Base-by-base conservation (phyloP, 2,329 filamentous ascomycete species). In the Cladosporium sp. region DNA sequence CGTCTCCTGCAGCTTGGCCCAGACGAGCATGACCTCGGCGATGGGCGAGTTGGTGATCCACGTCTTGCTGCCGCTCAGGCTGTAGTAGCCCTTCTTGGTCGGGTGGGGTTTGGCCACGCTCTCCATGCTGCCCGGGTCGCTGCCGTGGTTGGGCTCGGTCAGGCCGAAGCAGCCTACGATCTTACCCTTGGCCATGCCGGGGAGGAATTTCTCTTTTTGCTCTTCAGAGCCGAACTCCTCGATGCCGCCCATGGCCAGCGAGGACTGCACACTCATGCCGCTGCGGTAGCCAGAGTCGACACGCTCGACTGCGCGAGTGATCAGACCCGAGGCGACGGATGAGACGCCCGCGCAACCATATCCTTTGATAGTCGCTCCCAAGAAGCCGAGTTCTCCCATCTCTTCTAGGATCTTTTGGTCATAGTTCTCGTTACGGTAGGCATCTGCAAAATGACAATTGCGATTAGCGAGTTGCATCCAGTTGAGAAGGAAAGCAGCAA, bases 31-130 rank as follows among this genome's bases (percentile, higher is more conserved):
- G 2, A 95, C 78, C 61, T 95, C 89, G 1, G 89, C 82, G 61
- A 96, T 95, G 3, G 90, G 90, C 7, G 88, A 92, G 70, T 96
- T 96, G 12, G 90, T 96, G 67, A 96, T 96, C 90, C 90, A 96
- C 0, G 91, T 96, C 77, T 96, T 96, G 43, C 87, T 75, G 1
- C 90, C 90, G 40, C 84, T 89, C 30, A 96, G 72, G 38, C 84
- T 80, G 61, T 85, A 87, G 68, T 89, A 89, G 1, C 89, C 90
- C 64, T 88, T 85, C 75, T 91, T 91, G 7, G 82, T 84, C 5
- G 89, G 88, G 66, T 96, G 89, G 43, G 85, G 84, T 66, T 84
- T 89, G n/a, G 90, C 91, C 8, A 80, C 78, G 5, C 86, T 89
- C 76, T 96, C 90, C 89, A 96, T 92, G 30, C 86, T 88, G 12